Evolutionary conservation across 2,329 filamentous ascomycete genomes (phyloP), one percentile per base, ranked within the genome.

Genomic region (Trichoderma sp.): DNA sequence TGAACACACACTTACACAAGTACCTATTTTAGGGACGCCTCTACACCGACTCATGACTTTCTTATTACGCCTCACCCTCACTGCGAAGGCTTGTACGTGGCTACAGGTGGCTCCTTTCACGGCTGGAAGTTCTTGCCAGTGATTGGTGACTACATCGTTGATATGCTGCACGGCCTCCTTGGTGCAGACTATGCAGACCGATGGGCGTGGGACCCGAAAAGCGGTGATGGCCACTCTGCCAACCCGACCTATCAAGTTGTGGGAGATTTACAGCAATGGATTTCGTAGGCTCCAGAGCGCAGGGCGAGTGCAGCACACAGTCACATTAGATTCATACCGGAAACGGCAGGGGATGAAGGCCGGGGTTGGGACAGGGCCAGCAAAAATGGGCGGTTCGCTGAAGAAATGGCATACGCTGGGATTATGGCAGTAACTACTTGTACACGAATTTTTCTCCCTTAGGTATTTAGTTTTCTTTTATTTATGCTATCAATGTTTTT

Each of bases 101-200:
- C 89, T 0, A 87, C 86, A 0, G 89, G 87, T 13, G 89, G 90
- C 1, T 90, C 88, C 13, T 90, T 91, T 73, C 89, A 91, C 76
- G 86, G 86, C 34, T 91, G 87, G 85, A 91, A 91, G 78, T 90
- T 91, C 76, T 80, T 91, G 30, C 89, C 89, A 1, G 86, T 86
- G 28, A 86, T 90, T 73, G 89, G 89, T 4, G 85, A 87, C 71
- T 91, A 91, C 77, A 82, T 89, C 71, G 81, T 83, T 34, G 83
- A 87, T 74, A 82, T 85, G 81, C 77, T 86, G 76, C 77, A 83
- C 66, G 83, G 81, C 69, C 78, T 76, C 68, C 79, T 85, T 36
- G 78, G 79, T n/a, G 73, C 77, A 8, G 79, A 82, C 47, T 82
- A 81, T 71, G 76, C 76, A 30, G 78, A 79, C 68, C 79, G 84